Base-by-base conservation (phyloP, 1,139 yeast species). In the Blastobotrys malaysiensis region DNA sequence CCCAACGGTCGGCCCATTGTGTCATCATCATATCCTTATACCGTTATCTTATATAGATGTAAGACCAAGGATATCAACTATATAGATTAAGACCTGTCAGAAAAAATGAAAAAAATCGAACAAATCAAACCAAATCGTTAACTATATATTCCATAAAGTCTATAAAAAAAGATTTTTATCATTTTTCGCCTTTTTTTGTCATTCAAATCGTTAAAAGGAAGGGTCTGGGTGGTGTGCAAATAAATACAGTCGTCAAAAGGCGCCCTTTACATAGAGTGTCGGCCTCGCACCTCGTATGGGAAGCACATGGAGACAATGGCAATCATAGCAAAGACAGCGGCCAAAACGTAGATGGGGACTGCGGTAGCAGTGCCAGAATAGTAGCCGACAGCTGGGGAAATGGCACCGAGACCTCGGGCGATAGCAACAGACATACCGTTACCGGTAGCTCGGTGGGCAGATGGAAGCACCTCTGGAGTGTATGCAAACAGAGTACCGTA, bases 381-480 rank as follows among this genome's bases (percentile, higher is more conserved):
- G 66, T 74, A 79, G 48, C 78, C 80, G 51, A 81, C 74, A 43
- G 79, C 75, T 0, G 86, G 84, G 5, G 79, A 80, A 59, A 80
- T 68, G 46, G 77, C 73, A 14, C 82, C 78, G 43, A 78, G 70
- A n/a, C 74, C 65, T 61, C 86, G 72, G 45, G 76, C 75, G 46
- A 71, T 67, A 2, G 78, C 75, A 50, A 79, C 72, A 14, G 81
- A 73, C 26, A 81, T 61, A 13, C 82, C 82, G 60, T 76, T 75
- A 18, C 85, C 86, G 0, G 85, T 81, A 2, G 80, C 80, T 60
- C 86, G 69, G 20, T 81, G 80, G 18, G 70, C 69, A 1, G 83
- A 73, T 1, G 84, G 85, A 65, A 81, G 71, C 22, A 79, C 81
- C 64, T 81, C 86, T 0, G 85, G 84, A 1, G 84, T 78, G 58